Conservation (phyloP, 2,329 filamentous ascomycete species). For the Phyllosticta ampelicida region DNA sequence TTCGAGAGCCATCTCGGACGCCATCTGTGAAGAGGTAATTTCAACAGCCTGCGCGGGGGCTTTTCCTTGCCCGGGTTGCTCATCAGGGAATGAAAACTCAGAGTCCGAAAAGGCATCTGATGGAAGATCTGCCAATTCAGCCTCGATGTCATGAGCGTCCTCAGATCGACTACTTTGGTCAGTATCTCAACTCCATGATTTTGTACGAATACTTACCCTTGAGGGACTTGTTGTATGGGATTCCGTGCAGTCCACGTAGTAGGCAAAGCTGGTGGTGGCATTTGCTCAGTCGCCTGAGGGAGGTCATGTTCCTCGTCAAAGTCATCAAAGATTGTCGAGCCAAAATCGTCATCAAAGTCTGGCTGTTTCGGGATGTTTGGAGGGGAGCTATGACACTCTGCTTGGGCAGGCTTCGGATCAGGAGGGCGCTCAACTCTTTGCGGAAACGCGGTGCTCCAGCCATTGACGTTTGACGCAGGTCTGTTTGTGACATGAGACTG, state of each 20-base stretch:
- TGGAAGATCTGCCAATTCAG: slow-evolving; percentile 43
- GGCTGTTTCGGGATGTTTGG: neutral
- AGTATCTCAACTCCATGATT: neutral
- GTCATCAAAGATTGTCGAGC: neutral
- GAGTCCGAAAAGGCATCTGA: slow-evolving; percentile 61
- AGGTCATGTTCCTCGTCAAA: slow-evolving; percentile 1
- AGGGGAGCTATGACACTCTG: neutral
- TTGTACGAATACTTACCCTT: neutral
- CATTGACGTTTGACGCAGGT: neutral
- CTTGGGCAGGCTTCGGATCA: neutral
- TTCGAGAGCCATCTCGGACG: slow-evolving; percentile 14
- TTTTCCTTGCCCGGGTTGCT: slow-evolving; percentile 33
- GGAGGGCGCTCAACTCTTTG: neutral
- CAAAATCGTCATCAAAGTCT: slow-evolving; percentile 3
- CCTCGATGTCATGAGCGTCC: slow-evolving; percentile 14
- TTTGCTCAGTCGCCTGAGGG: neutral
- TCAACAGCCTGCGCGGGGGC: slow-evolving; percentile 18
- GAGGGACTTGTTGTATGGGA: neutral
- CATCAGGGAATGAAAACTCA: slow-evolving; percentile 12
- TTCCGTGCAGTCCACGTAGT: neutral
- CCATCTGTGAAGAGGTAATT: slow-evolving; percentile 22
- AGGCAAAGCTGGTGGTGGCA: neutral
- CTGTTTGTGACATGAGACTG: neutral
- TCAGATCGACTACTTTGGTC: neutral
- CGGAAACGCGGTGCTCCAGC: neutral